These are phyloP conservation scores for Trametes punicea DNA, from an alignment of 768 basidiomycete genomes.

Conservation along the genomic window DNA sequence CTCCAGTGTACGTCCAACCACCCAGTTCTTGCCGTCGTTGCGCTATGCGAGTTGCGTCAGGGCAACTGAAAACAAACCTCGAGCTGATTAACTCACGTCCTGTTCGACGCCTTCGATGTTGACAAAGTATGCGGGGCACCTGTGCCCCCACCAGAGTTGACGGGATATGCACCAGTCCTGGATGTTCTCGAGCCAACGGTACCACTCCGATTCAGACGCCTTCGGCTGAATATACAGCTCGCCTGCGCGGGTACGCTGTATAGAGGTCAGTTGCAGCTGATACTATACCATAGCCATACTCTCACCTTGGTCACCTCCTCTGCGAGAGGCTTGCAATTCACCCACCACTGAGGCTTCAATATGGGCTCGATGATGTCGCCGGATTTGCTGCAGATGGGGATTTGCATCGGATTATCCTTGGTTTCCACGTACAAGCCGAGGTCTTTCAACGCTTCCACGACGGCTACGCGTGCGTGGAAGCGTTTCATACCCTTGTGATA, in stretches of 20 bases:
- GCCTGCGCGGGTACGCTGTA: slow-evolving; percentile 81
- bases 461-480: slow-evolving; percentile 85
- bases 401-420: slow-evolving; percentile 96
- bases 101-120: slow-evolving; percentile 72
- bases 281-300: not conserved
- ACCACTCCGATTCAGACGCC: slow-evolving; percentile 90
- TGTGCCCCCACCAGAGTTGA: slow-evolving; percentile 99
- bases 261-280: not conserved
- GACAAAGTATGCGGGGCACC: slow-evolving; percentile 92
- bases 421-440: slow-evolving; percentile 83
- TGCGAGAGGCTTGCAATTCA: slow-evolving; percentile 87
- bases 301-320: slow-evolving; percentile 82
- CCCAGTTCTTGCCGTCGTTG: slow-evolving; percentile 81
- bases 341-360: slow-evolving; percentile 99
- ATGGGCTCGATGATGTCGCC: slow-evolving; percentile 95
- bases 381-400: slow-evolving; percentile 96
- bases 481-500: slow-evolving; percentile 89
- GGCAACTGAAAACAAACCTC: not conserved
- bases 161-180: slow-evolving; percentile 99
- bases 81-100: slow-evolving; percentile 45
- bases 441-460: slow-evolving; percentile 82
- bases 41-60: slow-evolving; percentile 35
- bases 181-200: slow-evolving; percentile 89
- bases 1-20: slow-evolving; percentile 76
- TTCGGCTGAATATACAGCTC: slow-evolving; percentile 83